Evolutionary conservation across 1,139 yeast species (phyloP).

Genomic region (Candida anutae): DNA sequence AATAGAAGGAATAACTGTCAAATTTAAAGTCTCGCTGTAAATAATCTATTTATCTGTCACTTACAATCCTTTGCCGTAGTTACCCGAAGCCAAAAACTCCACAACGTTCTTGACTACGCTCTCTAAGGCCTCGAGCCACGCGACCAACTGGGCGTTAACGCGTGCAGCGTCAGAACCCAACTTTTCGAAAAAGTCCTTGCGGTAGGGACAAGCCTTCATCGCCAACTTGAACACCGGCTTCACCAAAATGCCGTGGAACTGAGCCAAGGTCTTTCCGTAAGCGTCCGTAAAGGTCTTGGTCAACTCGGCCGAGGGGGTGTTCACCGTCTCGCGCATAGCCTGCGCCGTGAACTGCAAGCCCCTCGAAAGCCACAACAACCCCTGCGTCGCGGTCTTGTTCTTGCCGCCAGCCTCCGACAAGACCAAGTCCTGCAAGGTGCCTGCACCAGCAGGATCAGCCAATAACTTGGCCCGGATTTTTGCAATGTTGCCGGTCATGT

Average conservation of each 20-base stretch:
- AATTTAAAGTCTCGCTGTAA: background rate
- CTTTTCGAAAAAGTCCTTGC: slow-evolving; percentile 77
- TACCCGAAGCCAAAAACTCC: slow-evolving; percentile 70
- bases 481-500: slow-evolving; percentile 79
- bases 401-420: slow-evolving; percentile 60
- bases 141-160: slow-evolving; percentile 56
- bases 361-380: slow-evolving; percentile 77
- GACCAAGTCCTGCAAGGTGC: slow-evolving; percentile 71
- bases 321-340: slow-evolving; percentile 76
- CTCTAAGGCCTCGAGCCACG: slow-evolving; percentile 75
- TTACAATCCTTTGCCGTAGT: slow-evolving; percentile 84
- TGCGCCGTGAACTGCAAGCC: slow-evolving; percentile 86
- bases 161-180: slow-evolving; percentile 64
- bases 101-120: slow-evolving; percentile 64
- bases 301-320: slow-evolving; percentile 55
- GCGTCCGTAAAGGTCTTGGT: slow-evolving; percentile 77
- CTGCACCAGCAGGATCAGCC: slow-evolving; percentile 53
- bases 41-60: background rate
- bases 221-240: slow-evolving; percentile 88
- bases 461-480: slow-evolving; percentile 64
- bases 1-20: background rate
- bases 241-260: slow-evolving; percentile 74
- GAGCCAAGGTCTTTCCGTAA: slow-evolving; percentile 68
- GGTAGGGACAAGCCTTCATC: slow-evolving; percentile 92
- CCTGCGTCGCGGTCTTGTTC: slow-evolving; percentile 82